Evolutionary conservation across 306 rosid genomes (phyloP), one percentile per base, ranked within the genome.

Genomic region (Cicer cuneatum): DNA sequence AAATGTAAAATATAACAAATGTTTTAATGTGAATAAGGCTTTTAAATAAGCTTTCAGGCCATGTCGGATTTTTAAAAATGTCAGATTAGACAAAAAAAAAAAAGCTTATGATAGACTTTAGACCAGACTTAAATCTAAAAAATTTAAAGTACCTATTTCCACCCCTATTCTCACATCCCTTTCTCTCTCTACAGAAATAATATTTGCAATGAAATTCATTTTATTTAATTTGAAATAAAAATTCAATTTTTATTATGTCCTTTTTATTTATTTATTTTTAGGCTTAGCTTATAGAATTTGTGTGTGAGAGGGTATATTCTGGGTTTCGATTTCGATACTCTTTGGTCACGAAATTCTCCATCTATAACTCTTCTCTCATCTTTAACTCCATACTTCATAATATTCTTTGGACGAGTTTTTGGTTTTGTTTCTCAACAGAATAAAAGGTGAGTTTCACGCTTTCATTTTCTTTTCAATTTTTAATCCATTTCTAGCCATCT

Each of bases 321-420:
- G 68, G 71, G 83, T 46, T 81, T 83, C 89, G 85, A 86, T 46
- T 78, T 83, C 89, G 86, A 86, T 86, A 35, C 84, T 82, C 75
- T 77, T 18, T 12, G 47, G 56, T 68, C 43, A 74, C 69, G 56
- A 10, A 65, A 19, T 69, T 72, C 81, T 40, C 78, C 83, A 19
- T 70, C 72, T 82, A 71, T 73, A 74, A 78, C 60, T 66, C 12
- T 37, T 61, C 70, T 61, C 70, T 71, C 19, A 29, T 65, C 80
- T 82, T 82, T 56, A 33, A 78, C 68, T 78, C 24, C 24, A 9
- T 7, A 40, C 68, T 82, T 74, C 56, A 13, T 67, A 33, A 13
- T 67, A 33, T 69, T 57, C 70, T 62, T 74, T 10, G 42, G 71
- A 59, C 38, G 24, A 13, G 49, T 47, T 53, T 42, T 60, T 8